Base-by-base conservation (phyloP, 1,139 yeast species). In the Zygoascus sp. region DNA sequence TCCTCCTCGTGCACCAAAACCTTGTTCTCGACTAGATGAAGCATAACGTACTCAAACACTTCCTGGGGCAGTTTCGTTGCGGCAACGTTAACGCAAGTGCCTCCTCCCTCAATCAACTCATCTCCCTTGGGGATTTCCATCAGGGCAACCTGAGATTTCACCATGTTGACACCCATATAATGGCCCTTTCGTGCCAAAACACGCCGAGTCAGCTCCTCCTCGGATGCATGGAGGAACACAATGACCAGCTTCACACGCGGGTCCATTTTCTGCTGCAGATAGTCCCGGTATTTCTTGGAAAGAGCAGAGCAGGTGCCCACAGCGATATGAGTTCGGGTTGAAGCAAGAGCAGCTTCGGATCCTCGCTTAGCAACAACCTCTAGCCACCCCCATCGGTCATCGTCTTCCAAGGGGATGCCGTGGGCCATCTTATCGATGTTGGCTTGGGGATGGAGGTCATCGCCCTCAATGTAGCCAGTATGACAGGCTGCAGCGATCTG, bases 321-420 rank as follows among this genome's bases (percentile, higher is more conserved):
- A 16, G 66, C 60, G 5, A 57, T 56, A 42, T 68, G 64, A 7
- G 65, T 54, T 2, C 63, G 61, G 8, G 57, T 45, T 10, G 80
- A 72, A 42, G 66, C 58, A 0, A 58, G 57, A 2, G 74, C 66
- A 0, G 81, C 68, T 6, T 56, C 58, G 17, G 53, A 32, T 11
- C 59, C 47, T 17, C 44, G 40, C 15, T 59, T 54, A 1, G 87
- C 74, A 5, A 88, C 64, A 39, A 65, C 61, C 40, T 71, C 65
- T 23, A 92, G 72, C 98, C 98, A 92, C 1, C 76, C 92, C 90
- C 92, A 85, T 50, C 98, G 70, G 63, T 92, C 98, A 1, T 81
- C 94, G 61, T 92, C 97, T 0, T 80, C 78, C 49, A 92, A 70
- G 1, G 98, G 95, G 23, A 77, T 74, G 0, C 95, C 95, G 19